Percentiles rank a stretch among this genome's conserved stretches.
These are phyloP conservation scores for Sporothrix phasma DNA, from an alignment of 2,329 filamentous ascomycete species.

Conservation along the genomic window DNA sequence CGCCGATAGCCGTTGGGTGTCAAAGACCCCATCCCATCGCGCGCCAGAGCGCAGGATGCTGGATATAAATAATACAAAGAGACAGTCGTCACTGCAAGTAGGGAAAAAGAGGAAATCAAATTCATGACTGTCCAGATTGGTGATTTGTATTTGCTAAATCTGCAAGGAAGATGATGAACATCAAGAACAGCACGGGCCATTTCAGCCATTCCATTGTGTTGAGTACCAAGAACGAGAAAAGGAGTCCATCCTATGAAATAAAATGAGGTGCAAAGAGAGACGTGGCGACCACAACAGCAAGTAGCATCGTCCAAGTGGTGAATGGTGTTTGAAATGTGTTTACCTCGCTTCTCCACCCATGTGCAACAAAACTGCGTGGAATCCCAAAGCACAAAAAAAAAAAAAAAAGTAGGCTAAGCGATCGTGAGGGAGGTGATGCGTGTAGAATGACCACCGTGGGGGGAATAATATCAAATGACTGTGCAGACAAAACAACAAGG, in stretches of 20 bases:
- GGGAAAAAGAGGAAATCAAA: background rate
- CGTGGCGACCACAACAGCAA: background rate
- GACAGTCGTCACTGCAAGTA: background rate
- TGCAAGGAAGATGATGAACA: background rate
- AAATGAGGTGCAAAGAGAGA: background rate
- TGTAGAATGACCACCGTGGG: background rate
- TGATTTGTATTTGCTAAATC: too few species aligned
- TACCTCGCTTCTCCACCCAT: conserved; percentile 2
- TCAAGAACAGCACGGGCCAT: background rate
- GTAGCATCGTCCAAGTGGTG: background rate
- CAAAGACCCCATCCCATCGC: too few species aligned
- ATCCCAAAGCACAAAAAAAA: too few species aligned
- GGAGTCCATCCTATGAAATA: background rate
- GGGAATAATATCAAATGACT: conserved; percentile 1
- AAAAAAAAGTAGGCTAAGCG: background rate
- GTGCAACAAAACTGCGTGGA: too few species aligned
- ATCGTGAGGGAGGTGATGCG: background rate
- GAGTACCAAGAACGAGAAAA: background rate
- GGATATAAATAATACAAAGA: background rate
- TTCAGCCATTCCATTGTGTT: background rate
- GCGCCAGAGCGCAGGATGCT: background rate
- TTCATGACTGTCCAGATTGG: background rate
- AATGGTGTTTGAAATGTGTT: background rate
- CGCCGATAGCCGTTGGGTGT: too few species aligned
- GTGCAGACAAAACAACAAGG: background rate